These are phyloP conservation scores for Coemansia sp. DNA, from an alignment of 192 early-diverging fungal species.

Conservation along the genomic window DNA sequence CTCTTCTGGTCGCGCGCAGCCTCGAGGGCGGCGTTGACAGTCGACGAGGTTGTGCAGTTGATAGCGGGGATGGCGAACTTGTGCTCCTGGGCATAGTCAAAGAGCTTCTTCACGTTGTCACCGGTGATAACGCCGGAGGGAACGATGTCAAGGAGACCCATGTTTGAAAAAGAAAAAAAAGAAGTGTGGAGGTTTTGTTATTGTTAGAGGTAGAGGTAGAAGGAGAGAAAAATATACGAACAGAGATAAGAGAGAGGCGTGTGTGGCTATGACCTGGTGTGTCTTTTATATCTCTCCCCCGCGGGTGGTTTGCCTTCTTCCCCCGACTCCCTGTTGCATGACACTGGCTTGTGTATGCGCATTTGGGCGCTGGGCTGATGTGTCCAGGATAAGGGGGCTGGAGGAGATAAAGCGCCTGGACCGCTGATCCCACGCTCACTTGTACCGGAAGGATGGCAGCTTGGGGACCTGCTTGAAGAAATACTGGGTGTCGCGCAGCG, in stretches of 20 bases:
- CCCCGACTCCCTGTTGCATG: no score
- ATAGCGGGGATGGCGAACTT: conserved; percentile 94
- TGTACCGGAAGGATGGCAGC: conserved; percentile 55
- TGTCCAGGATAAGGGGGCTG: conserved; percentile 1
- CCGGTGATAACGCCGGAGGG: conserved; percentile 92
- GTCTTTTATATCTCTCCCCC: not conserved
- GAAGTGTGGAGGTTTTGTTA: not conserved
- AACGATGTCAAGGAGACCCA: conserved; percentile 83
- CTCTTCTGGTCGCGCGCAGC: conserved; percentile 92
- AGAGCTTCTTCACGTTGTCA: conserved; percentile 85
- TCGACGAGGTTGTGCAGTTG: conserved; percentile 94
- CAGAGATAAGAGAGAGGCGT: conserved; percentile 9
- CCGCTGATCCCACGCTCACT: conserved; percentile 10
- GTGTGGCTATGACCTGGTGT: not conserved
- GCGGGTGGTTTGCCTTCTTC: not conserved
- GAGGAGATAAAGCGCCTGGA: conserved; percentile 8
- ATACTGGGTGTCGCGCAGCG: conserved; percentile 60
- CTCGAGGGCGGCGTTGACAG: conserved; percentile 91
- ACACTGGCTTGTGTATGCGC: no score
- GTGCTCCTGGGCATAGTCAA: conserved; percentile 74
- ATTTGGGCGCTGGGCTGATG: not conserved
- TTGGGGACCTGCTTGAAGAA: conserved; percentile 59
- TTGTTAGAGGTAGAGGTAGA: not conserved
- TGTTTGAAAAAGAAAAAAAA: conserved; percentile 33
- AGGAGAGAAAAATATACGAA: not conserved